Base-by-base conservation (phyloP, 768 basidiomycete genomes). In the Suillus americanus region DNA sequence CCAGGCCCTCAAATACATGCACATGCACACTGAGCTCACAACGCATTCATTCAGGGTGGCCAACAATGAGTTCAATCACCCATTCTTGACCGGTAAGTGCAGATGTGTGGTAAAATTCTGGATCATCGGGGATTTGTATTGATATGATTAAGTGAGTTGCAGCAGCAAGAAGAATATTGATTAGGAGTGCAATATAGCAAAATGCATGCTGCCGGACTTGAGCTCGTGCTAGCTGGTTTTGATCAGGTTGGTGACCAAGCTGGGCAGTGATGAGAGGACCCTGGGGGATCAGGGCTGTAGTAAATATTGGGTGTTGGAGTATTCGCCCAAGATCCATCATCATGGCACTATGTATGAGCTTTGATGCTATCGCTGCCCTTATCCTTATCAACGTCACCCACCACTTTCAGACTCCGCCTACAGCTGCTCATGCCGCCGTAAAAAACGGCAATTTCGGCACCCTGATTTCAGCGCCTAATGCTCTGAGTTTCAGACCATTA, bases 1-100 rank as follows among this genome's bases (percentile, higher is more conserved):
- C 23, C 20, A 60, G 57, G 6, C 43, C 23, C 14, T 35, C 16
- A 60, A 60, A 60, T 18, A 40, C 38, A 18, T 60, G 18, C 3
- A 9, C 23, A 25, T 25, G 57, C 1, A 73, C 55, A 1, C 72
- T 67, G 3, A 72, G 67, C 38, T 69, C 68, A 61, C 61, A 65
- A 37, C 54, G 13, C 16, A 72, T 70, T 16, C 30, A 45, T 12
- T 70, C 61, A 9, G 61, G 69, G 60, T 72, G 65, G 3, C 71
- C 67, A 62, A 66, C n/a, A 16, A 72, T 64, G 12, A 72, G 61
- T 57, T 72, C 66, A 14, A 60, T 60, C 5, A 60, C 18, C 41
- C 60, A 60, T 35, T 40, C 60, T 33, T 60, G 41, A 13, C 60
- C 60, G 23, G 60, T 30, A 3, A 60, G 40, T 40, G 60, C 41